Base-by-base conservation (phyloP, 768 basidiomycete species). In the Udeniomyces megalosporus region DNA sequence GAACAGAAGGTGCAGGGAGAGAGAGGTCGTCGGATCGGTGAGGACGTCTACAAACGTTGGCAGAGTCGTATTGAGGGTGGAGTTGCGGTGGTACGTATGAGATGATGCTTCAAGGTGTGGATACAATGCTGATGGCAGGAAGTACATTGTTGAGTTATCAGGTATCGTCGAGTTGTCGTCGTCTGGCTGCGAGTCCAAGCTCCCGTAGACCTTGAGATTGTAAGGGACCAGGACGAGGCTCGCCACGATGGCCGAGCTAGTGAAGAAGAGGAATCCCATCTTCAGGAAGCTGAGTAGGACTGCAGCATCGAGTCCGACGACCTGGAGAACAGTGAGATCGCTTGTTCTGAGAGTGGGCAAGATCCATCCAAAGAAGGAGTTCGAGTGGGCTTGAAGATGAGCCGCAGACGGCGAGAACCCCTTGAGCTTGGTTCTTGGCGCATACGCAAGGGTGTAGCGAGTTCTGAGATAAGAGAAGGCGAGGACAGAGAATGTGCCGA, bases 391-490 rank as follows among this genome's bases (percentile, higher is more conserved):
- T 68, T 88, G 85, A 2, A 83, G 82, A 70, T 92, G 90, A 0
- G 86, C 90, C 72, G 92, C 89, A 67, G 90, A 88, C 22, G 90
- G 89, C 4, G 90, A 92, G 75, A 93, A 93, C 86, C 92, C 90
- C 77, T 93, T 92, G 29, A 97, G 79, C 74, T 91, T 90, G 0
- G 93, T 97, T 61, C 93, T 79, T 2, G 92, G 91, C 4, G 90
- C 88, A 72, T 90, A 99, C 4, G 88, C 77, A 7, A 95, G 74
- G 11, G 89, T 88, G 86, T 87, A 93, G 70, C 87, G 78, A 6
- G 84, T 86, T 11, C 95, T 78, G 67, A 83, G 84, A 69, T 89
- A 88, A 4, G 86, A 93, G 75, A 99, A 99, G 3, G 88, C 70
- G 17, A 95, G 70, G 74, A 96, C 90, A 0, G 87, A 86, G 4